phyloP scores from a whole-genome alignment of 805 yeast species.

The Lipomyces spencermartinsiae region DNA sequence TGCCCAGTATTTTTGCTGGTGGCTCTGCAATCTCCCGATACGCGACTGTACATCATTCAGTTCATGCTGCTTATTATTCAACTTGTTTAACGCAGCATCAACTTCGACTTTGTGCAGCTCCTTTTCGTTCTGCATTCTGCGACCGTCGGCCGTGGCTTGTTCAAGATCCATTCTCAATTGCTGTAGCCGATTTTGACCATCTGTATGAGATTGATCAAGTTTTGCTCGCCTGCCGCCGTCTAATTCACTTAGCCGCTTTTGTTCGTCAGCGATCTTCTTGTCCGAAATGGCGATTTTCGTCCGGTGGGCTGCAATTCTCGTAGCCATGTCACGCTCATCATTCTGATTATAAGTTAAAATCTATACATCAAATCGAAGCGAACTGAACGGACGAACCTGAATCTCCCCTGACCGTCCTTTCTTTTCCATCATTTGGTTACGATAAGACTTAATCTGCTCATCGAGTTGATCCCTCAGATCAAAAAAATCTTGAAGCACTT shows the following conservation, averaged over 20 bases:
- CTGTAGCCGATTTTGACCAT: conserved; percentile 11
- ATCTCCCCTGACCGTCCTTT: conserved; percentile 12
- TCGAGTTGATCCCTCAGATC: conserved; percentile 6
- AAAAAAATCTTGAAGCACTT: neutral
- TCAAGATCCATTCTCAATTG: conserved; percentile 5
- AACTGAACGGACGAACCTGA: neutral
- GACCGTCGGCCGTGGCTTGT: neutral
- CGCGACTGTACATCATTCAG: conserved; percentile 9
- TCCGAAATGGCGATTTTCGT: conserved; percentile 35
- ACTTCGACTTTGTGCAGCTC: neutral
- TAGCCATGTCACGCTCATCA: conserved; percentile 8
- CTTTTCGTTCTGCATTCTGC: neutral
- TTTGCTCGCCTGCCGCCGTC: conserved; percentile 15
- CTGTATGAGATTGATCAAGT: conserved; percentile 12
- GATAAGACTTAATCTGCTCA: conserved; percentile 5
- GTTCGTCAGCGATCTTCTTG: conserved; percentile 45
- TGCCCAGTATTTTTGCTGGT: conserved; percentile 45
- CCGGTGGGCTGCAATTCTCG: neutral
- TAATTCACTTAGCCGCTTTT: conserved; percentile 30
- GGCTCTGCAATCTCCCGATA: conserved; percentile 33
- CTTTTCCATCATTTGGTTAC: neutral
- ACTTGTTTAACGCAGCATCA: conserved; percentile 12
- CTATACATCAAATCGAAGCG: neutral
- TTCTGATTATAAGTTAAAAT: neutral
- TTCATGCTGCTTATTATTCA: conserved; percentile 28